phyloP scores from a whole-genome alignment of 208 protist genomes.

The Trypanosoma brucei region DNA sequence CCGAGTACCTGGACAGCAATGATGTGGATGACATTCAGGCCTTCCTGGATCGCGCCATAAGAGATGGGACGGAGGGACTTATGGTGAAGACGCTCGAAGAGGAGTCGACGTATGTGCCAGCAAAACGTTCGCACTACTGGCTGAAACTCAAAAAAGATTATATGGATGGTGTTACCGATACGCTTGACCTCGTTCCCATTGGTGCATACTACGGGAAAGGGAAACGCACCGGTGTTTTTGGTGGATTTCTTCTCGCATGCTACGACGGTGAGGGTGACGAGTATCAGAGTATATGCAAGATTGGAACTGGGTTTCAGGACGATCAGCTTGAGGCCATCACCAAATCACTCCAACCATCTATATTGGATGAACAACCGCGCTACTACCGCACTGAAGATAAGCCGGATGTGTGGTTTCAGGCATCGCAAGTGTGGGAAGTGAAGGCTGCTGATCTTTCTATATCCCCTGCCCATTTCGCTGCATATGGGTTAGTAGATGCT shows the following conservation, averaged over 20 bases:
- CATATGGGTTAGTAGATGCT: conserved; percentile 81
- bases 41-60: conserved; percentile 94
- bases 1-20: conserved; percentile 77
- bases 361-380: conserved; percentile 51
- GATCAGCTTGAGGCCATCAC: conserved; percentile 85
- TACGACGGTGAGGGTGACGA: conserved; percentile 96
- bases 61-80: conserved; percentile 93
- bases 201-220: conserved; percentile 97
- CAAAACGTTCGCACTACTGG: conserved; percentile 96
- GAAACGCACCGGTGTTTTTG: conserved; percentile 97
- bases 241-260: conserved; percentile 97
- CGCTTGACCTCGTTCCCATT: conserved; percentile 98
- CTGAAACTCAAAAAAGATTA: conserved; percentile 99
- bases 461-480: conserved; percentile 95
- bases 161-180: conserved; percentile 96
- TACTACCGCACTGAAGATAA: conserved; percentile 79
- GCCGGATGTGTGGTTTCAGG: conserved; percentile 97
- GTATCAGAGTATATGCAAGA: conserved; percentile 97
- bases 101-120: conserved; percentile 94
- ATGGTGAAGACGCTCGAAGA: conserved; percentile 98
- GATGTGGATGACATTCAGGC: conserved; percentile 92
- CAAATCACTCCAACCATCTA: conserved; percentile 45
- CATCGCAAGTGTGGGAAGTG: conserved; percentile 98
- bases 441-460: conserved; percentile 97
- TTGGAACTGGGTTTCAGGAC: conserved; percentile 97